These are phyloP conservation scores for Mycena rebaudengoi DNA, from an alignment of 768 basidiomycete genomes.

Conservation along the genomic window DNA sequence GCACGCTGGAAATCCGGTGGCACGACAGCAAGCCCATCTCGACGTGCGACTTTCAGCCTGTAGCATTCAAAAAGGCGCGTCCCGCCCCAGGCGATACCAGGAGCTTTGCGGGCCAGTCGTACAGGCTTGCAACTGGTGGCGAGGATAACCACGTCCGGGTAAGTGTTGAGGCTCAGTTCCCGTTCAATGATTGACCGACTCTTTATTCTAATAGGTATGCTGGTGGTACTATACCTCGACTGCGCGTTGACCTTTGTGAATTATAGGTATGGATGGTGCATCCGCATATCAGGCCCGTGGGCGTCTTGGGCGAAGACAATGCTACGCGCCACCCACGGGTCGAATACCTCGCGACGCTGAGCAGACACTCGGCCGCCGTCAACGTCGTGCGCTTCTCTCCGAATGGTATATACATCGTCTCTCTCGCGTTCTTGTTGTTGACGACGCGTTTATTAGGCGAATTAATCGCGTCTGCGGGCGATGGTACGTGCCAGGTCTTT, in stretches of 20 bases:
- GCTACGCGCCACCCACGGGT: constrained; percentile 73
- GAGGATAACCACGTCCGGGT: constrained; percentile 96
- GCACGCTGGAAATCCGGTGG: constrained; percentile 95
- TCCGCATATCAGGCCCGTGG: constrained; percentile 83
- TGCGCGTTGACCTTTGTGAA: too few species aligned
- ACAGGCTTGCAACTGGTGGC: constrained; percentile 92
- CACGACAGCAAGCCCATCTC: constrained; percentile 96
- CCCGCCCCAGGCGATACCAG: constrained; percentile 56
- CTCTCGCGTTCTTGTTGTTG: background rate
- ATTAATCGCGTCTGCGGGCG: constrained; percentile 94
- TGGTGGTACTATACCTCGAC: too few species aligned
- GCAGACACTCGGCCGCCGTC: constrained; percentile 91
- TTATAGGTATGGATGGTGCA: constrained; percentile 98
- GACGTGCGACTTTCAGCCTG: constrained; percentile 94
- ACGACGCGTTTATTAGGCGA: constrained; percentile 64
- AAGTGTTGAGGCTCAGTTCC: too few species aligned
- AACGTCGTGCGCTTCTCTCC: constrained; percentile 98
- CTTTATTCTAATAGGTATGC: too few species aligned
- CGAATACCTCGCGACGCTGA: constrained; percentile 95
- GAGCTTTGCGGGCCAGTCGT: constrained; percentile 74
- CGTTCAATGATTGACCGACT: too few species aligned
- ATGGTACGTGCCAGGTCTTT: too few species aligned
- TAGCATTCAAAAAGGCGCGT: constrained; percentile 83
- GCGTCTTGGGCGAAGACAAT: constrained; percentile 55
- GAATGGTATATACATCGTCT: constrained; percentile 74